phyloP scores from a whole-genome alignment of 148 eudicot genomes.

The Chenopodium quinoa region DNA sequence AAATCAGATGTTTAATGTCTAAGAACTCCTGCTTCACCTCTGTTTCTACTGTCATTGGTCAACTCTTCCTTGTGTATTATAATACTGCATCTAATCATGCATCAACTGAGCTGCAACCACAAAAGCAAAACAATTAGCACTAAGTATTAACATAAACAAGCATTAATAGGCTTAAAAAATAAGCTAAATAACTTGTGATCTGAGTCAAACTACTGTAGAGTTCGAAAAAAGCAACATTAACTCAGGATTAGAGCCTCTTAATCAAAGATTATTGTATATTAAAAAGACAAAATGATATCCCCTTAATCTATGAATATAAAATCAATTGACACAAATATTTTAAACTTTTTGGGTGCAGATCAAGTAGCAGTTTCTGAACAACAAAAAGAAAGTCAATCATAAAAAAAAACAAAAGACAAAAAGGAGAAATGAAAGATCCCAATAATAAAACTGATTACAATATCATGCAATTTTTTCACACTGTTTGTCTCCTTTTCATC shows the following conservation, averaged over 20 bases:
- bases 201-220: neutral
- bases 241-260: neutral
- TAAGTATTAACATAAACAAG: neutral
- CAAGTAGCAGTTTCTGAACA: neutral
- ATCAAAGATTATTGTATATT: neutral
- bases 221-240: neutral
- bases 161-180: neutral
- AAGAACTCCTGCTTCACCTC: neutral
- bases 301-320: neutral
- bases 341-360: neutral
- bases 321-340: neutral
- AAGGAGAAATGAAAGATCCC: neutral
- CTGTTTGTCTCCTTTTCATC: neutral
- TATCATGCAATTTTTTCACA: neutral
- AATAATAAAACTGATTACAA: neutral
- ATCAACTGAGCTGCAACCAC: constrained; percentile 7
- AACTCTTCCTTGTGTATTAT: constrained; percentile 23
- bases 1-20: neutral
- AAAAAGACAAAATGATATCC: neutral
- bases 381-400: too few relatives aligned
- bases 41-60: constrained; percentile 12
- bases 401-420: neutral
- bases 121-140: neutral
- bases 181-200: neutral
- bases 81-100: neutral